phyloP scores from a whole-genome alignment of 768 basidiomycete species.

The Suillus subalutaceus region DNA sequence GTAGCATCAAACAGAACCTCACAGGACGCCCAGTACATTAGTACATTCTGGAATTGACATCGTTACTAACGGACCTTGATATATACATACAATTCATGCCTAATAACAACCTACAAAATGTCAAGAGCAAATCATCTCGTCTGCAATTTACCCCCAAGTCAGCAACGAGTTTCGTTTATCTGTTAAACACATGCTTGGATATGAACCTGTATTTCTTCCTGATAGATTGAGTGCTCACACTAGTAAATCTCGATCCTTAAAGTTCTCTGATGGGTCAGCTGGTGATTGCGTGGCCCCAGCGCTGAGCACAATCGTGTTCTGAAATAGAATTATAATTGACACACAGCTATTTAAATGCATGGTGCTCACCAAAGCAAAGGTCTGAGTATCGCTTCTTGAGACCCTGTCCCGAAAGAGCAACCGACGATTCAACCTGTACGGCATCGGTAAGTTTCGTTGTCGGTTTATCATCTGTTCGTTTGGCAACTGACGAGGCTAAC shows the following conservation, averaged over 20 bases:
- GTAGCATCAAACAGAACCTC: not conserved
- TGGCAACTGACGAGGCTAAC: slow-evolving; percentile 1
- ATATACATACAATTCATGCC: not conserved
- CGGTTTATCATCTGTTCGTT: not conserved
- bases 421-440: slow-evolving; percentile 3
- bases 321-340: not conserved
- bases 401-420: not conserved
- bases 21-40: not conserved
- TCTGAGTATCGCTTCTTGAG: not conserved
- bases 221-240: not conserved
- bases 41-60: not conserved
- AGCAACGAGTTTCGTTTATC: not conserved
- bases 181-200: not conserved
- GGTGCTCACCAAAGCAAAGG: not conserved
- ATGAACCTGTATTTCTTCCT: not conserved
- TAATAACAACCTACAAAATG: not conserved
- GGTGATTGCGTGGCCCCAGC: not conserved
- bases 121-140: not conserved
- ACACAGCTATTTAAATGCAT: not conserved
- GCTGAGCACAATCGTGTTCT: not conserved
- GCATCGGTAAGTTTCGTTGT: not conserved
- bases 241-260: not conserved
- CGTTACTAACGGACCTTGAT: not conserved
- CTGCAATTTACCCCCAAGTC: not conserved
- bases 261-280: not conserved